A percentile compares a stretch with the other conserved stretches of the same genome.
Evolutionary conservation across 2,329 filamentous ascomycete genomes (phyloP).

Genomic region (Pseudohalonectria lignicola): DNA sequence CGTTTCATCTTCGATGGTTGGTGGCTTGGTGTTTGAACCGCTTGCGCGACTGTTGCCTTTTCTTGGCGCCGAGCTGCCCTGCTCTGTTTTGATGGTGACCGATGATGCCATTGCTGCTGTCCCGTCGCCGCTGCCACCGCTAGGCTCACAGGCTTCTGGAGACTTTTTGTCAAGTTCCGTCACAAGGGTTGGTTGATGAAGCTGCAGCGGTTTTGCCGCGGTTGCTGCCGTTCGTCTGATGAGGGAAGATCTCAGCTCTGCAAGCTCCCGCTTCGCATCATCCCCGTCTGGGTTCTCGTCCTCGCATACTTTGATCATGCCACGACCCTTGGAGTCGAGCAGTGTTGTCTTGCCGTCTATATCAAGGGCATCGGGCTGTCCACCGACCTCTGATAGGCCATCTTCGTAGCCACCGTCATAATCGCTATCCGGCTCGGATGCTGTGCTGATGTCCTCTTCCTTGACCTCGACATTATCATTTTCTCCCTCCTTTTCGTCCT

Average conservation of each 20-base stretch:
- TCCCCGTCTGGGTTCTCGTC: slow-evolving; percentile 50
- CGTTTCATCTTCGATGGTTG: too few relatives aligned
- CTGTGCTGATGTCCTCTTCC: slow-evolving; percentile 14
- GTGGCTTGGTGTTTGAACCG: too few relatives aligned
- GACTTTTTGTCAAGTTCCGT: too few relatives aligned
- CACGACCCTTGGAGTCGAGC: slow-evolving; percentile 53
- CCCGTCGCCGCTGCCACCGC: too few relatives aligned
- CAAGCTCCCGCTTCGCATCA: slow-evolving; percentile 50
- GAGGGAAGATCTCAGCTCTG: slow-evolving; percentile 46
- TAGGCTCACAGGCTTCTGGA: too few relatives aligned
- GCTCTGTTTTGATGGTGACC: too few relatives aligned
- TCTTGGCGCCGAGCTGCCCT: too few relatives aligned
- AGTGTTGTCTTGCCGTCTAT: slow-evolving; percentile 49
- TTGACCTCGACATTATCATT: slow-evolving; percentile 19
- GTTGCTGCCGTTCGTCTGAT: too few relatives aligned
- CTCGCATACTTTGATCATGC: slow-evolving; percentile 65
- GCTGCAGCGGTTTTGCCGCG: too few relatives aligned
- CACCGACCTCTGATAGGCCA: slow-evolving; percentile 19
- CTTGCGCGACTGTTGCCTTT: too few relatives aligned
- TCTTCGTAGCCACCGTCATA: slow-evolving; percentile 41
- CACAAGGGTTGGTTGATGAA: too few relatives aligned
- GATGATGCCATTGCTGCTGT: too few relatives aligned
- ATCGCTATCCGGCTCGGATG: slow-evolving; percentile 30
- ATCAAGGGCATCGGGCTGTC: slow-evolving; percentile 46
- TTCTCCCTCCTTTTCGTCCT: slow-evolving; percentile 23